Base-by-base conservation (phyloP, 768 basidiomycete genomes). In the Termitomyces sp. region DNA sequence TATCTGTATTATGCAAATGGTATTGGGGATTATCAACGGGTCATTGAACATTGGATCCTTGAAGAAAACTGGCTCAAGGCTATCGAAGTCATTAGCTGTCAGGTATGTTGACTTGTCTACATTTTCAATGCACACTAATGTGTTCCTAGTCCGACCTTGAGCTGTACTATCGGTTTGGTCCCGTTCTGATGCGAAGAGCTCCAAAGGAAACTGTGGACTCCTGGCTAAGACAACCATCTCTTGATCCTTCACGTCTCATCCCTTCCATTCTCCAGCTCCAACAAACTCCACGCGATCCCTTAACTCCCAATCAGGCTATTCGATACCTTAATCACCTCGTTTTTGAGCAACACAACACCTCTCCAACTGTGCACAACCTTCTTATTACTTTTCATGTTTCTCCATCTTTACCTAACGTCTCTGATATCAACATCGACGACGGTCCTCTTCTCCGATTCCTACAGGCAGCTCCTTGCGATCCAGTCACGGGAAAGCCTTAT, bases 31-130 rank as follows among this genome's bases (percentile, higher is more conserved):
- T 80, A 78, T 63, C 84, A 82, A 55, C 84, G 90, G 11, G 93
- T 98, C 11, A 81, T 95, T 10, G 90, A 92, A 60, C 87, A 98
- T 66, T 96, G 91, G 88, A 77, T 98, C 40, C 75, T 90, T 53
- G 91, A 97, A 68, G 94, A 96, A 67, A 80, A 93, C 56, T 98
- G 96, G 96, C 58, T 76, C 17, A 90, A 92, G 63, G 95, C 93
- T 0, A 88, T 98, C 53, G 89, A 93, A 54, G 79, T 87, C n/a
- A 81, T 98, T 57, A 95, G 83, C 64, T 82, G 92, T 45, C 94
- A 97, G 82, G 93, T 91, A 62, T 47, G 74, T 57, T 5, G 26
- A 21, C 30, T 57, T 60, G 22, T 35, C n/a, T 51, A 38, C 30
- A 51, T 40, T 22, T 21, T 54, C 19, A 45, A 26, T 41, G 15